Base-by-base conservation (phyloP, 2,329 filamentous ascomycete genomes). In the Diaporthe capsici region DNA sequence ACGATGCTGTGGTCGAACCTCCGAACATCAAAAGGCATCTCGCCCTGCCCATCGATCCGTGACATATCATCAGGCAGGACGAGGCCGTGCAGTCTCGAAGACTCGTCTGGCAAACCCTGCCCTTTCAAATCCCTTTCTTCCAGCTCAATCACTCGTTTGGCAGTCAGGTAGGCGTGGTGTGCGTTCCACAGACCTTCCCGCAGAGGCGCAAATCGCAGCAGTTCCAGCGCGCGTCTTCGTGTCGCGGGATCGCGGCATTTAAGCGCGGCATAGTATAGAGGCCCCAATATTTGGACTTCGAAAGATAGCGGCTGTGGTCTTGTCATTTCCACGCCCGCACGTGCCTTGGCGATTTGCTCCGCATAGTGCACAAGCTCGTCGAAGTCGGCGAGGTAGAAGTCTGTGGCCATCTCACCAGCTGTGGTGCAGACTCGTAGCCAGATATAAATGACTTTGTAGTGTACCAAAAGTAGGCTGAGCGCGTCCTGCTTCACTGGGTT, bases 381-480 rank as follows among this genome's bases (percentile, higher is more conserved):
- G 9, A 61, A 61, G n/a, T 61, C 37, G 6, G 13, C 37, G 8
- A 25, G 58, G 58, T 61, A 61, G n/a, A 7, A 28, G 58, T 61
- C 58, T 28, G 37, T 2, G 65, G 65, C 65, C 44, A 9, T 70
- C 9, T 70, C 65, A 3, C 44, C 65, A 53, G 65, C 65, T 70
- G n/a, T 70, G 9, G 65, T 70, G 34, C 65, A 70, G 42, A 70
- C 42, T 53, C 65, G 65, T 4, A 70, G 10, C 65, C 65, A 70
- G 17, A 70, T 70, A 17, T 70, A 70, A 7, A 53, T 70, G 42
- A 53, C 65, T 22, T 70, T 70, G 49, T 70, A 70, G 53, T 70
- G 42, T 22, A 70, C 65, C 25, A 70, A 51, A 20, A 70, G 65
- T 31, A 70, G 65, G 20, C 47, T 70, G 65, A 70, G 34, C 34